These are phyloP conservation scores for Penicillium alfredii DNA, from an alignment of 495 filamentous ascomycete genomes.

Conservation along the genomic window DNA sequence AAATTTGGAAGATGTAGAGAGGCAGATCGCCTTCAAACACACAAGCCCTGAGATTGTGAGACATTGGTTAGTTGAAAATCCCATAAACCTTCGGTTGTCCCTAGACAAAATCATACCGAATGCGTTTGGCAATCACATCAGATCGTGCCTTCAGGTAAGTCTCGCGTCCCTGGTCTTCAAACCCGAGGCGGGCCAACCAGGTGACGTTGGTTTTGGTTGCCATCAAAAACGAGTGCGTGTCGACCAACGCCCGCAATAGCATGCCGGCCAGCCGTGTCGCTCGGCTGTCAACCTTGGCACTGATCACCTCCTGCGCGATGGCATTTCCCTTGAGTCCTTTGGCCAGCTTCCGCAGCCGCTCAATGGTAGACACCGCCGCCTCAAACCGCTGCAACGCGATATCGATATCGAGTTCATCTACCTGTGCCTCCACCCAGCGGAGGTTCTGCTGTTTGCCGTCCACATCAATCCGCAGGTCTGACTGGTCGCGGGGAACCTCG, in stretches of 20 bases:
- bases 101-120: no score
- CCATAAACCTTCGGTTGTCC: no score
- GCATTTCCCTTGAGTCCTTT: slow-evolving; percentile 74
- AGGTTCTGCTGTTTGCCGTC: slow-evolving; percentile 95
- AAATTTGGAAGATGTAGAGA: slow-evolving; percentile 91
- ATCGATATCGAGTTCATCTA: slow-evolving; percentile 93
- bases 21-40: slow-evolving; percentile 89
- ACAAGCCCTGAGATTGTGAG: slow-evolving; percentile 84
- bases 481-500: slow-evolving; percentile 62
- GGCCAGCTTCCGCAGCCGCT: slow-evolving; percentile 73
- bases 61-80: no score
- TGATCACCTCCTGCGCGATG: slow-evolving; percentile 83
- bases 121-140: slow-evolving; percentile 69
- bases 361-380: slow-evolving; percentile 70
- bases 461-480: slow-evolving; percentile 81
- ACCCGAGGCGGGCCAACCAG: slow-evolving; percentile 82
- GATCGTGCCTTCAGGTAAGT: slow-evolving; percentile 75
- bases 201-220: slow-evolving; percentile 68
- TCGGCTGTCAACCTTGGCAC: slow-evolving; percentile 80
- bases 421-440: slow-evolving; percentile 88
- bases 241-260: slow-evolving; percentile 66
- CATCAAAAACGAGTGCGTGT: slow-evolving; percentile 61
- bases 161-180: slow-evolving; percentile 81
- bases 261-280: slow-evolving; percentile 70
- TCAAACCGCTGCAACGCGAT: slow-evolving; percentile 91